Conservation (phyloP, 176 grass and related monocot genomes). For the Coix lacrymajobi region DNA sequence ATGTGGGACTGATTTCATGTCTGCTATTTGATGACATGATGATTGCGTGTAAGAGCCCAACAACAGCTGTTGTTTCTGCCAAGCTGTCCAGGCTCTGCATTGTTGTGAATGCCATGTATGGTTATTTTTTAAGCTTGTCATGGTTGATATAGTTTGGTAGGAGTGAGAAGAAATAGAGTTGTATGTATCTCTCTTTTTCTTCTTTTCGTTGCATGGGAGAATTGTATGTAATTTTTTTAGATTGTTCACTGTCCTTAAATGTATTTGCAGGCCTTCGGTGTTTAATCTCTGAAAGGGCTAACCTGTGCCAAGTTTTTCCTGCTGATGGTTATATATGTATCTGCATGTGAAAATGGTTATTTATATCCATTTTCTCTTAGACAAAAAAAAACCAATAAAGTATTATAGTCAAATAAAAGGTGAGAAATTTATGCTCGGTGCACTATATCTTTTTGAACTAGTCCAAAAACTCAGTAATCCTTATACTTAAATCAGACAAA, state of each 20-base stretch:
- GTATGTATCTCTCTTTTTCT: slow-evolving; percentile 39
- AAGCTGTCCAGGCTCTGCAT: slow-evolving; percentile 39
- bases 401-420: not conserved
- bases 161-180: slow-evolving; percentile 33
- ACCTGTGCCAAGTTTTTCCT: not conserved
- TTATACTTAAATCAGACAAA: not conserved
- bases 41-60: slow-evolving; percentile 27
- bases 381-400: not conserved
- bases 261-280: not conserved
- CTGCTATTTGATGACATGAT: slow-evolving; percentile 60
- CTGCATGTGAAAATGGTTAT: not conserved
- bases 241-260: not conserved
- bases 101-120: slow-evolving; percentile 45
- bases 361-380: not conserved
- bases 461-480: not conserved
- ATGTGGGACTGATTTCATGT: slow-evolving; percentile 40
- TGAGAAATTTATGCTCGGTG: not conserved
- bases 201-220: slow-evolving; percentile 8
- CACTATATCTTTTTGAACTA: not conserved
- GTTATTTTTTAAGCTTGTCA: slow-evolving; percentile 47
- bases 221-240: slow-evolving; percentile 41
- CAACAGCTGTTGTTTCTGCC: slow-evolving; percentile 39
- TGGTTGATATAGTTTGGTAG: slow-evolving; percentile 47
- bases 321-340: not conserved
- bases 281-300: slow-evolving; percentile 9